phyloP scores from a whole-genome alignment of 2,329 filamentous ascomycete genomes.

The Arachnomyces sp. region DNA sequence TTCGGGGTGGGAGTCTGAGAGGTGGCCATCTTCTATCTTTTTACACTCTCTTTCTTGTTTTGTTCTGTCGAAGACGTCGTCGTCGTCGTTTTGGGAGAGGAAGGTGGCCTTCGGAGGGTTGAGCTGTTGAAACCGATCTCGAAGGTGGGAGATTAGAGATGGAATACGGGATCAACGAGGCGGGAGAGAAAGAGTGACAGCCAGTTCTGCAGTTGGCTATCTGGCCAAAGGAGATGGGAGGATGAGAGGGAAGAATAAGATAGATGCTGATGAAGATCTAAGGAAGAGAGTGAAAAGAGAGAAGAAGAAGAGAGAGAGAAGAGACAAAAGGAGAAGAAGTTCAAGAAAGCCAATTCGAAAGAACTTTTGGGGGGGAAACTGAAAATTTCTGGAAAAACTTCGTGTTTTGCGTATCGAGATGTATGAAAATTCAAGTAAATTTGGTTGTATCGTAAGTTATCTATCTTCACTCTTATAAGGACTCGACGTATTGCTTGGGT shows the following conservation, averaged over 20 bases:
- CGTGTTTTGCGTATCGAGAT: too few relatives aligned
- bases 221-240: slow-evolving; percentile 1
- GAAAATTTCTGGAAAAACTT: too few relatives aligned
- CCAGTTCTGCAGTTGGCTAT: too few relatives aligned
- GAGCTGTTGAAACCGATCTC: too few relatives aligned
- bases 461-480: too few relatives aligned
- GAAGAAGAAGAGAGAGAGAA: slow-evolving; percentile 8
- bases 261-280: slow-evolving; percentile 6
- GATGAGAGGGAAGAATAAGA: neutral
- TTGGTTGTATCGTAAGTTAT: too few relatives aligned
- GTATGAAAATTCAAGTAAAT: too few relatives aligned
- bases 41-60: too few relatives aligned
- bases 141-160: neutral
- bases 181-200: too few relatives aligned
- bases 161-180: slow-evolving; percentile 13
- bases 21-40: slow-evolving; percentile 36
- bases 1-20: slow-evolving; percentile 53
- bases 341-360: too few relatives aligned
- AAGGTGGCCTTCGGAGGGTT: slow-evolving; percentile 13
- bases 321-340: neutral
- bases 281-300: slow-evolving; percentile 10
- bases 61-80: slow-evolving; percentile 1
- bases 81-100: slow-evolving; percentile 23
- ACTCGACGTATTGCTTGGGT: too few relatives aligned
- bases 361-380: too few relatives aligned